Evolutionary conservation across 2,329 filamentous ascomycete genomes (phyloP).

Genomic region (Podosphaera xanthii): DNA sequence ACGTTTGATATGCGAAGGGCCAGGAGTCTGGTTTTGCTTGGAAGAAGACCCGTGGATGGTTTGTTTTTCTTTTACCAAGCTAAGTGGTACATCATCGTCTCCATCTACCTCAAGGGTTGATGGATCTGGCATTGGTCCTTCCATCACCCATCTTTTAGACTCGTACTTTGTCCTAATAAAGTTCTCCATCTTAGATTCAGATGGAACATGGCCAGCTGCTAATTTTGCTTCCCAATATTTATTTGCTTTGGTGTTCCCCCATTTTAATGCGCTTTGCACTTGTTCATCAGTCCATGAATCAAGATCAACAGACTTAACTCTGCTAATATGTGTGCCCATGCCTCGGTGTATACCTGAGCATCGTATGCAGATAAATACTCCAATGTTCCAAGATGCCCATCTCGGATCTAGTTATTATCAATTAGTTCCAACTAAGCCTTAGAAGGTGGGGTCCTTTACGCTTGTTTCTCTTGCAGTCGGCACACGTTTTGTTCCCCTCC

Average conservation of each 20-base stretch:
- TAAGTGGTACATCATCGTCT: constrained; percentile 56
- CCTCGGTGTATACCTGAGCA: constrained; percentile 96
- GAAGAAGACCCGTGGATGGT: constrained; percentile 28
- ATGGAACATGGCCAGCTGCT: constrained; percentile 72
- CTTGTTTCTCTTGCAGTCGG: constrained; percentile 97
- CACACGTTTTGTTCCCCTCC: constrained; percentile 87
- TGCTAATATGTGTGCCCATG: constrained; percentile 96
- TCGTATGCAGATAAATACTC: constrained; percentile 91
- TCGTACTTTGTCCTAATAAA: constrained; percentile 99
- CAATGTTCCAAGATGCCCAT: constrained; percentile 98
- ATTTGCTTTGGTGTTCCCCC: constrained; percentile 91
- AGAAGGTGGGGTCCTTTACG: constrained; percentile 31
- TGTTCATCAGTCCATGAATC: constrained; percentile 99
- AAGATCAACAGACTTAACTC: constrained; percentile 93
- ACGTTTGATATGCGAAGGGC: constrained; percentile 16
- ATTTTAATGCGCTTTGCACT: constrained; percentile 75
- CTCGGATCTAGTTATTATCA: constrained; percentile 48
- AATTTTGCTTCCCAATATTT: constrained; percentile 98
- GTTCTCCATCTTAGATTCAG: constrained; percentile 97
- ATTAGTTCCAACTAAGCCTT: background rate
- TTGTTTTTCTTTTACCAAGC: constrained; percentile 43
- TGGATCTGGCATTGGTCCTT: constrained; percentile 85
- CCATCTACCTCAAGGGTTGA: constrained; percentile 60
- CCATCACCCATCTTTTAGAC: constrained; percentile 98
- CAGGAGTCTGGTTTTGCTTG: constrained; percentile 12